Percentiles rank a stretch among this genome's conserved stretches.
Conservation (phyloP, 495 filamentous ascomycete species). For the Trichoderma erinaceum region DNA sequence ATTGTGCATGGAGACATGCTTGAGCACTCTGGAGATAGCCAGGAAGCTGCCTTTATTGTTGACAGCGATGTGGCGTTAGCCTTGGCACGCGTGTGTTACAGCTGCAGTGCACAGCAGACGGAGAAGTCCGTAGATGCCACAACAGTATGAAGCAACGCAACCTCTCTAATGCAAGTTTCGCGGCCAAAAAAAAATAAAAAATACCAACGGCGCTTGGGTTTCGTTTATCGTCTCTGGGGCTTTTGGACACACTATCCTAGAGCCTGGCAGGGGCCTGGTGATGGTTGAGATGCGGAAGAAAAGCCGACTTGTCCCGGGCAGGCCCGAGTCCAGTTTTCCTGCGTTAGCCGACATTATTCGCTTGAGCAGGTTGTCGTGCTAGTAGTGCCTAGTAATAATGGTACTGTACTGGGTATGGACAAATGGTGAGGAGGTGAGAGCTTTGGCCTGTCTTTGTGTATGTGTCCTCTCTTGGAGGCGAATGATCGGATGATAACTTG, state of each 20-base stretch:
- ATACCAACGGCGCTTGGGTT: slow-evolving; percentile 5
- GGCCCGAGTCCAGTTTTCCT: slow-evolving; percentile 1
- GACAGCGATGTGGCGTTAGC: no score
- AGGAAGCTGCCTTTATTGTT: no score
- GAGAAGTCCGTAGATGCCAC: neutral
- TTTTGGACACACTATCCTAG: neutral
- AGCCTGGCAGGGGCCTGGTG: neutral
- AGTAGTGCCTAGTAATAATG: neutral
- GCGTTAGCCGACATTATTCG: slow-evolving; percentile 4
- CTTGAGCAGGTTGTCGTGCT: neutral
- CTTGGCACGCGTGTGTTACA: no score
- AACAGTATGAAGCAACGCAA: neutral
- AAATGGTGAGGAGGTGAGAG: neutral
- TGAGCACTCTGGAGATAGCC: no score
- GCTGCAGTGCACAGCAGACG: no score
- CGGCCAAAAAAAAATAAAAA: no score
- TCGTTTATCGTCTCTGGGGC: slow-evolving; percentile 8
- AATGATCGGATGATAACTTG: neutral
- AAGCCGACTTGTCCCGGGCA: slow-evolving; percentile 7
- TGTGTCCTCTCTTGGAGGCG: neutral
- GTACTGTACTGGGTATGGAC: neutral
- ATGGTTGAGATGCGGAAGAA: slow-evolving; percentile 5
- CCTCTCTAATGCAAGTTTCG: neutral
- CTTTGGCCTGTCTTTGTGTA: neutral
- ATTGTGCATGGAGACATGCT: no score